Conservation (phyloP, 306 rosid species). For the Senna siamea region DNA sequence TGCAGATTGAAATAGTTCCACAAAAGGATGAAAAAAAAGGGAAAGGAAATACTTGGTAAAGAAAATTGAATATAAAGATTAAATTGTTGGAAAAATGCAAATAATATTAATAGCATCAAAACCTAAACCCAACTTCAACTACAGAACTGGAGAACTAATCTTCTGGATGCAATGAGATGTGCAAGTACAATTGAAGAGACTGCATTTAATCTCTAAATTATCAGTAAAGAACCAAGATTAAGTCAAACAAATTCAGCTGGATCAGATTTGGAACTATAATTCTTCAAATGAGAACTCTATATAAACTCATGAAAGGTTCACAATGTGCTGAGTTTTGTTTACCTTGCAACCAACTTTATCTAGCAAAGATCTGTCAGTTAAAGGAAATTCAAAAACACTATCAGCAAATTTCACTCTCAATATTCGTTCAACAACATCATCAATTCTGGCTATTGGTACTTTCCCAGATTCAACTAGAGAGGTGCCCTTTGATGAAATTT, state of each 20-base stretch:
- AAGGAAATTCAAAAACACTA: constrained; percentile 77
- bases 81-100: not conserved
- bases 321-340: constrained; percentile 31
- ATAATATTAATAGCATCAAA: not conserved
- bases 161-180: not conserved
- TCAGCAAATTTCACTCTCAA: constrained; percentile 85
- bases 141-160: not conserved
- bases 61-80: not conserved
- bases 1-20: not conserved
- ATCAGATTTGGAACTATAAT: not conserved
- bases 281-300: constrained; percentile 11
- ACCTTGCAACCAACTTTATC: constrained; percentile 90
- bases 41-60: not conserved
- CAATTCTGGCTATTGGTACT: constrained; percentile 66
- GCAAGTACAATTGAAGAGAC: not conserved
- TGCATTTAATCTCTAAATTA: not conserved
- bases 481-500: constrained; percentile 26
- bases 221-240: not conserved
- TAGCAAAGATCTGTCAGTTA: constrained; percentile 68
- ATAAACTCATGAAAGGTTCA: not conserved
- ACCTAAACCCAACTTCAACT: not conserved
- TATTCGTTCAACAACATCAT: constrained; percentile 83
- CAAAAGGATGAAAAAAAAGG: not conserved
- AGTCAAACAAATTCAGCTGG: constrained; percentile 9
- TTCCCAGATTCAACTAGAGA: constrained; percentile 69